These are phyloP conservation scores for Endoconidiophora polonica DNA, from an alignment of 2,329 filamentous ascomycete genomes.

Conservation along the genomic window DNA sequence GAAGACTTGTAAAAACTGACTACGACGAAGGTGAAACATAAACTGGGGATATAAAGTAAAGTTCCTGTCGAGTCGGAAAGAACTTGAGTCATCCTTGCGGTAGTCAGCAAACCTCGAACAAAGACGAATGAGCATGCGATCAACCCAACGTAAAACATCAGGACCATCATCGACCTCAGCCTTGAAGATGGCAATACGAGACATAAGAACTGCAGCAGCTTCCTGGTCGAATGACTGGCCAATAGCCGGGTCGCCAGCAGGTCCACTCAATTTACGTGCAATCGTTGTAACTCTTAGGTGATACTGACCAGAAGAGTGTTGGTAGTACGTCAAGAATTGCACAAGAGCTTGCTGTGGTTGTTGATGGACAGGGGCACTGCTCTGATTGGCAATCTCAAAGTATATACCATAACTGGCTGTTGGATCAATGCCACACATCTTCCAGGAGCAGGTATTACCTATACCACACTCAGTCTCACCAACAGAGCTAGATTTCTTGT, in stretches of 20 bases:
- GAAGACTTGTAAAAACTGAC: conserved; percentile 96
- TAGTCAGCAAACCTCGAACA: conserved; percentile 97
- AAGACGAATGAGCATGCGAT: conserved; percentile 91
- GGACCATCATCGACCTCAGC: conserved; percentile 95
- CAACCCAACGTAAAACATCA: conserved; percentile 96
- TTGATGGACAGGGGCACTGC: conserved; percentile 68
- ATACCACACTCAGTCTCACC: conserved; percentile 97
- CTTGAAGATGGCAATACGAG: conserved; percentile 97
- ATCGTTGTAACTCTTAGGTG: conserved; percentile 93
- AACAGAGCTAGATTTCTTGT: conserved; percentile 95
- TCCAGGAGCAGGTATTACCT: conserved; percentile 97
- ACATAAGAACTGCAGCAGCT: conserved; percentile 94
- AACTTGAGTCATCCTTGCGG: conserved; percentile 92
- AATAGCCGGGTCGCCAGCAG: conserved; percentile 83
- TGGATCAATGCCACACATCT: conserved; percentile 97
- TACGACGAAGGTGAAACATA: conserved; percentile 96
- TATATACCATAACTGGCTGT: conserved; percentile 88
- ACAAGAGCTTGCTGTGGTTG: conserved; percentile 86
- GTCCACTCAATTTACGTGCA: conserved; percentile 76
- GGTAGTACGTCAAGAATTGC: conserved; percentile 97
- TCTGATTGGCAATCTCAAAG: conserved; percentile 93
- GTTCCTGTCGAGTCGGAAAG: conserved; percentile 95
- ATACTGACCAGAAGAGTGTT: conserved; percentile 91
- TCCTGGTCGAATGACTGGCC: conserved; percentile 98
- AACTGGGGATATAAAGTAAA: conserved; percentile 98